Conservation (phyloP, 2,329 filamentous ascomycete genomes). For the Trichoderma polysporum region DNA sequence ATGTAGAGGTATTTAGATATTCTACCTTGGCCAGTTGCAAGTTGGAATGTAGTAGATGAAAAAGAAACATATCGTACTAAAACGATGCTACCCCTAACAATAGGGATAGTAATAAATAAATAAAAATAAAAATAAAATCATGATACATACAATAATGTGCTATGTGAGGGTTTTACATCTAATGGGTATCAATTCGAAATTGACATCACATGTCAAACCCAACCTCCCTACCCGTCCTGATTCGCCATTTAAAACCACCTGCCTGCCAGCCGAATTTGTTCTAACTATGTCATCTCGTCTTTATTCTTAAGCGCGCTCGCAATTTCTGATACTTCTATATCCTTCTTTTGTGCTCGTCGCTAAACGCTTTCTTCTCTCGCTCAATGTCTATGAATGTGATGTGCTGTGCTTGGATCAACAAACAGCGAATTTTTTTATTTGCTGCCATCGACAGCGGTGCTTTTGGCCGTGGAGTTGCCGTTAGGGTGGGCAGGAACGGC, state of each 20-base stretch:
- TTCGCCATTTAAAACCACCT: constrained; percentile 4
- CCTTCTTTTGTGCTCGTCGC: background rate
- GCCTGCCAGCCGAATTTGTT: background rate
- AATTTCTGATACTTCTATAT: background rate
- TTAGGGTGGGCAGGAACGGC: constrained; percentile 30
- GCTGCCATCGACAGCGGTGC: constrained; percentile 32
- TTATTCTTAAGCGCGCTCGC: background rate
- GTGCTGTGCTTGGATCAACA: background rate
- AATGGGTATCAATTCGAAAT: constrained; percentile 23
- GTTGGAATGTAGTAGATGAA: constrained; percentile 2
- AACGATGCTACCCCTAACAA: background rate
- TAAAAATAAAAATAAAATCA: background rate
- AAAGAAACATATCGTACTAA: background rate
- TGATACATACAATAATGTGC: background rate
- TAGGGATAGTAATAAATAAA: background rate
- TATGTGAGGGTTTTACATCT: background rate
- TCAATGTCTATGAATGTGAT: background rate
- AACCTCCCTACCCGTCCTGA: background rate
- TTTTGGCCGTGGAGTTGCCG: constrained; percentile 29
- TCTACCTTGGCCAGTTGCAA: background rate
- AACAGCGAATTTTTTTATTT: background rate
- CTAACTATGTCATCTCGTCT: background rate
- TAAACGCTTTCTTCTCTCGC: background rate
- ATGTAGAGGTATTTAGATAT: constrained; percentile 6
- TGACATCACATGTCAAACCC: constrained; percentile 2